These are phyloP conservation scores for Jaenimonas drosophilae DNA, from an alignment of 208 protist genomes.

Conservation along the genomic window DNA sequence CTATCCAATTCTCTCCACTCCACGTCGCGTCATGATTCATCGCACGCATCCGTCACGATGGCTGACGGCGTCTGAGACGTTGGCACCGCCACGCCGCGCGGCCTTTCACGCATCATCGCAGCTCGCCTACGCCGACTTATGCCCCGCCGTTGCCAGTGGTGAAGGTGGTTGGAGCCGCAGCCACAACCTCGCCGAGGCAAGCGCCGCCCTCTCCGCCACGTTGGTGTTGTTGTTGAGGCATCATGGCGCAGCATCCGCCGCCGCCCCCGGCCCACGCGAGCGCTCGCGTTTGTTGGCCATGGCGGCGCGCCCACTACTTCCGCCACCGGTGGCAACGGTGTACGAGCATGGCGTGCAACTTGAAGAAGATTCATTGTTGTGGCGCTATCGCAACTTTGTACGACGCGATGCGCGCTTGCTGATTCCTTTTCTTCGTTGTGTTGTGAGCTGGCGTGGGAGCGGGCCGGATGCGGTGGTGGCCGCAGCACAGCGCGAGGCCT, in stretches of 20 bases:
- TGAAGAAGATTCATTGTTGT: slow-evolving; percentile 90
- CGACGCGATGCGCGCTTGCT: slow-evolving; percentile 64
- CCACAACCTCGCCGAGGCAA: slow-evolving; percentile 61
- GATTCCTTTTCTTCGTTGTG: slow-evolving; percentile 86
- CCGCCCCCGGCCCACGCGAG: slow-evolving; percentile 58
- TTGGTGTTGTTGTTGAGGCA: slow-evolving; percentile 46
- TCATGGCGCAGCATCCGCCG: too few species aligned
- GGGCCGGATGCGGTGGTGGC: neutral
- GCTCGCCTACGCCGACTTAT: too few species aligned
- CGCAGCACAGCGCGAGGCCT: neutral
- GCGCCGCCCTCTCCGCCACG: slow-evolving; percentile 38
- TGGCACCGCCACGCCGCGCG: too few species aligned
- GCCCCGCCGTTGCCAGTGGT: too few species aligned
- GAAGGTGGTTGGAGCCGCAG: too few species aligned
- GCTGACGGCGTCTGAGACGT: too few species aligned
- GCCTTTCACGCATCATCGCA: too few species aligned
- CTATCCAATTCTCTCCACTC: too few species aligned
- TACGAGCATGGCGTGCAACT: slow-evolving; percentile 21
- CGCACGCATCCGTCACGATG: too few species aligned
- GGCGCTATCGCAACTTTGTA: slow-evolving; percentile 89
- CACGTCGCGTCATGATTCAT: too few species aligned
- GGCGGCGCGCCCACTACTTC: slow-evolving; percentile 36
- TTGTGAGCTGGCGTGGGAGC: slow-evolving; percentile 9
- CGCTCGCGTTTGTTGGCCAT: slow-evolving; percentile 52
- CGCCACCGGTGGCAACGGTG: slow-evolving; percentile 8